phyloP scores from a whole-genome alignment of 371 early-diverging fungal species.

The Batkoa obscura region DNA sequence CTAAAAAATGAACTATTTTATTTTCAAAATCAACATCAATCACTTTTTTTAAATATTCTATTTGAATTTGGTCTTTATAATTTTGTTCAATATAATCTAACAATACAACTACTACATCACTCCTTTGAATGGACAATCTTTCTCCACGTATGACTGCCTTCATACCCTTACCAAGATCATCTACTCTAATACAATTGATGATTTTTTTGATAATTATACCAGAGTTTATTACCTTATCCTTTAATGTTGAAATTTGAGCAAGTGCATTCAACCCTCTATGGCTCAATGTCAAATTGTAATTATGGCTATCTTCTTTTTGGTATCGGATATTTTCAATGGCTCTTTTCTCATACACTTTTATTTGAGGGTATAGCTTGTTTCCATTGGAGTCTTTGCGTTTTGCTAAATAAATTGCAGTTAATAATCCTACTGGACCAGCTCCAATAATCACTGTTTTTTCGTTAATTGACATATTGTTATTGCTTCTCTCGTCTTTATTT shows the following conservation, averaged over 20 bases:
- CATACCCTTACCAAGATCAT: background rate
- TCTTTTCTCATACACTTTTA: background rate
- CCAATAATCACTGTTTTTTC: background rate
- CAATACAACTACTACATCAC: background rate
- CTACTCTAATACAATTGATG: background rate
- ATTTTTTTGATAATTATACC: too few relatives aligned
- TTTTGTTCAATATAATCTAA: background rate
- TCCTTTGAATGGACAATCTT: constrained; percentile 2
- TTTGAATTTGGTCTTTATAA: background rate
- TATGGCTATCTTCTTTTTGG: background rate
- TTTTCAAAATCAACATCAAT: background rate
- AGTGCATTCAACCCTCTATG: background rate
- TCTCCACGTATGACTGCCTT: background rate
- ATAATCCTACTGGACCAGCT: background rate
- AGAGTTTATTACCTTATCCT: too few relatives aligned
- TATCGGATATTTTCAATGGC: too few relatives aligned
- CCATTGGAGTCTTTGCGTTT: background rate
- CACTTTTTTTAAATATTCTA: background rate
- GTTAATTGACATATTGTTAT: background rate
- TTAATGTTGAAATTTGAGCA: too few relatives aligned
- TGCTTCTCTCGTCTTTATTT: too few relatives aligned
- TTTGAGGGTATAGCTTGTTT: background rate
- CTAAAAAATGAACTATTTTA: background rate
- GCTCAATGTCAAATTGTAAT: background rate
- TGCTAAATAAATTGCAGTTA: background rate